Percentiles rank a stretch among this genome's conserved stretches.
These are phyloP conservation scores for Aleurites moluccanus DNA, from an alignment of 441 rosid species.

Conservation along the genomic window DNA sequence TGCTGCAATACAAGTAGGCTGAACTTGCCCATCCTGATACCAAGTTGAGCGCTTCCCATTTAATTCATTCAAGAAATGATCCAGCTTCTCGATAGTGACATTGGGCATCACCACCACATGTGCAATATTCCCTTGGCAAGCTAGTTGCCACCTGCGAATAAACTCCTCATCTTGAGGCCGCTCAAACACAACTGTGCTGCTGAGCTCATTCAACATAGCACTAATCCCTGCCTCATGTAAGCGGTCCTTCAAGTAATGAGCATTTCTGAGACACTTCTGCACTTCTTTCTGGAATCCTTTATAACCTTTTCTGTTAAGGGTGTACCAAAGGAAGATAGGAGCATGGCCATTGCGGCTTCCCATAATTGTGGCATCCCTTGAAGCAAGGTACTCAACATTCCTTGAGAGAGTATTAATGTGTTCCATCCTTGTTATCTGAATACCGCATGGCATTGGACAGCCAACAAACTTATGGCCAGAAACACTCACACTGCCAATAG, in stretches of 20 bases:
- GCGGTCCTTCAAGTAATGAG: constrained; percentile 77
- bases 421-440: constrained; percentile 80
- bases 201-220: constrained; percentile 89
- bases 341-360: constrained; percentile 96
- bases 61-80: constrained; percentile 61
- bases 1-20: constrained; percentile 60
- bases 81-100: constrained; percentile 70
- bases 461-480: constrained; percentile 94
- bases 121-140: constrained; percentile 85
- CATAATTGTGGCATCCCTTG: constrained; percentile 96
- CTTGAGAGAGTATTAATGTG: constrained; percentile 76
- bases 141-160: constrained; percentile 90
- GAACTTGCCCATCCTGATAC: constrained; percentile 49
- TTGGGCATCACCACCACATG: constrained; percentile 95
- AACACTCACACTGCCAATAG: constrained; percentile 91
- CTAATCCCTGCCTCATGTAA: constrained; percentile 65
- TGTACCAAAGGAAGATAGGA: constrained; percentile 94
- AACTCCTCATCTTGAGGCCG: constrained; percentile 86
- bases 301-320: constrained; percentile 82
- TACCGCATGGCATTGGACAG: constrained; percentile 98
- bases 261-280: constrained; percentile 86
- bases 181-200: constrained; percentile 93
- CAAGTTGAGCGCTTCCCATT: constrained; percentile 53
- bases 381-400: constrained; percentile 88
- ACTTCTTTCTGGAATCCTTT: constrained; percentile 92